A percentile compares a stretch with the other conserved stretches of the same genome.
Conservation (phyloP, 2,329 filamentous ascomycete genomes). For the Gyromitra esculenta region DNA sequence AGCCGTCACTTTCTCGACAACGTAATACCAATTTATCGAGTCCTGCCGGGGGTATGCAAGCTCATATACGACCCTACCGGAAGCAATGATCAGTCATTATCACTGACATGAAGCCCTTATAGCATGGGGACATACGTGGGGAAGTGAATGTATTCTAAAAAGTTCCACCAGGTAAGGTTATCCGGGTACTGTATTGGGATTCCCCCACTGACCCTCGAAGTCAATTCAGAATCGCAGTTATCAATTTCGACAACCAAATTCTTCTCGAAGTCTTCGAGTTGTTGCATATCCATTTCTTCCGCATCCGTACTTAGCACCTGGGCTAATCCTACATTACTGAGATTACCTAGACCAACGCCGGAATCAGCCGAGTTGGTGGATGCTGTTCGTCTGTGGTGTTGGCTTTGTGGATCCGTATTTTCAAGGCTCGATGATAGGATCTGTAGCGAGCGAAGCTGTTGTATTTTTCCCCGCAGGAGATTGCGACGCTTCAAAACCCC, state of each 20-base stretch:
- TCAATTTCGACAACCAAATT: constrained; percentile 75
- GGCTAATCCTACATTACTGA: not conserved
- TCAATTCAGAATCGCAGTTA: constrained; percentile 71
- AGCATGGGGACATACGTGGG: constrained; percentile 66
- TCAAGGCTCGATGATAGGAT: not conserved
- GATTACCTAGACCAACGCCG: constrained; percentile 58
- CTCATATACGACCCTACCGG: constrained; percentile 72
- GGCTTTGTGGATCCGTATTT: constrained; percentile 3
- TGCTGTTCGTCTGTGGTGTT: constrained; percentile 71
- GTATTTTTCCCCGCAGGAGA: constrained; percentile 62
- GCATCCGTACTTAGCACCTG: constrained; percentile 17
- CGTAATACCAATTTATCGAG: constrained; percentile 77
- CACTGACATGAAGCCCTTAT: not conserved
- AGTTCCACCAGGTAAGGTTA: constrained; percentile 73
- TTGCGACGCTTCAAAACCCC: constrained; percentile 65
- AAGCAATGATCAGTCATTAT: constrained; percentile 9
- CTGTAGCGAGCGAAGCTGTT: constrained; percentile 29
- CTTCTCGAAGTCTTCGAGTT: constrained; percentile 72
- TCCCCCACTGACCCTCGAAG: constrained; percentile 67
- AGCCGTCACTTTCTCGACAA: constrained; percentile 75
- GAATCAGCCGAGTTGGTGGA: constrained; percentile 68
- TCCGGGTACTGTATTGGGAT: constrained; percentile 69
- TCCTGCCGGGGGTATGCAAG: constrained; percentile 78
- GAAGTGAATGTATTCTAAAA: constrained; percentile 77
- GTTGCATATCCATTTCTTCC: constrained; percentile 69